Conservation (phyloP, 495 filamentous ascomycete species). For the Trichocladium uniseriatum region DNA sequence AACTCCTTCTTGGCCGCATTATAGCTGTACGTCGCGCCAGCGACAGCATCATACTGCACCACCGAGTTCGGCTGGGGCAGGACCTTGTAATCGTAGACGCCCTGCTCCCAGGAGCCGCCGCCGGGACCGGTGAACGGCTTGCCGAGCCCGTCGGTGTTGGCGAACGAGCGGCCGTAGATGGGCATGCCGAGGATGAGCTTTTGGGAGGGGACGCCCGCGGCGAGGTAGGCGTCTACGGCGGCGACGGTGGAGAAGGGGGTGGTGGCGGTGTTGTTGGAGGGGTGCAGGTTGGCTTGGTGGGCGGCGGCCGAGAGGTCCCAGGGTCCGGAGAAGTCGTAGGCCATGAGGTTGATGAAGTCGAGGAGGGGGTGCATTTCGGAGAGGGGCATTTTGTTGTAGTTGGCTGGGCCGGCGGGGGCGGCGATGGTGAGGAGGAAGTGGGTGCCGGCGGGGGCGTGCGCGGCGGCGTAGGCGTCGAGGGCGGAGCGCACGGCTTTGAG, state of each 20-base stretch:
- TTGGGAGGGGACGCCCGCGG: conserved; percentile 45
- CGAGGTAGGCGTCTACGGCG: conserved; percentile 62
- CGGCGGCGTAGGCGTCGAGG: conserved; percentile 53
- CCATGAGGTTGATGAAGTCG: conserved; percentile 86
- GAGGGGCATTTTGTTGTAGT: conserved; percentile 62
- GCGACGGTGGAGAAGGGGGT: conserved; percentile 63
- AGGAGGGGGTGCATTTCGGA: conserved; percentile 55
- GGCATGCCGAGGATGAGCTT: conserved; percentile 84
- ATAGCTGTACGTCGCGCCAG: conserved; percentile 61
- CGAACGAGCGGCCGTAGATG: conserved; percentile 75
- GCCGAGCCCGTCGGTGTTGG: conserved; percentile 60
- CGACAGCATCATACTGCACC: conserved; percentile 36
- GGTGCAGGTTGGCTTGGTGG: conserved; percentile 70
- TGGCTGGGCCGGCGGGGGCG: conserved; percentile 44
- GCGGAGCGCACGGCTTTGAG: conserved; percentile 54
- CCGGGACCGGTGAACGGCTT: conserved; percentile 55
- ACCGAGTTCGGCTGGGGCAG: conserved; percentile 41
- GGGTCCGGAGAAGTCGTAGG: conserved; percentile 60
- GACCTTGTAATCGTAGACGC: conserved; percentile 77
- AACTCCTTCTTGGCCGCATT: conserved; percentile 49
- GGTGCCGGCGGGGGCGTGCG: conserved; percentile 35
- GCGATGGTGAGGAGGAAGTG: conserved; percentile 75
- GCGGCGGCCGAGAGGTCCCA: conserved; percentile 61
- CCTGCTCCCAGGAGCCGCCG: conserved; percentile 60
- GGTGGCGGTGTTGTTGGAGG: conserved; percentile 36